phyloP scores from a whole-genome alignment of 176 grass and related monocot genomes.

The Hordeum vulgare region DNA sequence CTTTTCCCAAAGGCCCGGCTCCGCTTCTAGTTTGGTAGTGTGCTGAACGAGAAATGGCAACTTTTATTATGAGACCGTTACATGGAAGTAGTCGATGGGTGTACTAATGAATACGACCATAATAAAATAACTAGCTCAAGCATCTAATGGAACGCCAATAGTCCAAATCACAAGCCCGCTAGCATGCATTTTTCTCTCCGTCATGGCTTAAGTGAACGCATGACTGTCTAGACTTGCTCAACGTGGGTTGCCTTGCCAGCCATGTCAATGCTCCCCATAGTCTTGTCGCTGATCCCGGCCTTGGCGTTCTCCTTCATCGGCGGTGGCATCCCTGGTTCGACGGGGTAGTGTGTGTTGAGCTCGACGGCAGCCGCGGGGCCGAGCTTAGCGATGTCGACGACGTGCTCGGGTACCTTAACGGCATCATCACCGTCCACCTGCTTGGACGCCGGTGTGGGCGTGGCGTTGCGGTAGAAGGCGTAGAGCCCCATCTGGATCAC shows the following conservation, averaged over 20 bases:
- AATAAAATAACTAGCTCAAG: neutral
- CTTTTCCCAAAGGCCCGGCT: too few relatives aligned
- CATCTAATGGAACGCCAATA: neutral
- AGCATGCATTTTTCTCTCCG: neutral
- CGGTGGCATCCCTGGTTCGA: neutral
- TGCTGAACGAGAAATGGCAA: too few relatives aligned
- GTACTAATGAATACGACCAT: neutral
- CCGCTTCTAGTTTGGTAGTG: too few relatives aligned
- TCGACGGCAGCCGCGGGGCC: neutral
- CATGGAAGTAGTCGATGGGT: too few relatives aligned
- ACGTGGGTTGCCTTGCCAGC: neutral
- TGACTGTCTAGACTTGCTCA: neutral
- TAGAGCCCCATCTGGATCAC: constrained; percentile 60
- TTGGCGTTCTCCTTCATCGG: neutral
- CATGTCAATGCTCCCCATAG: neutral
- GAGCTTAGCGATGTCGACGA: constrained; percentile 22
- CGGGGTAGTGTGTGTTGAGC: neutral
- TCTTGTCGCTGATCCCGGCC: neutral
- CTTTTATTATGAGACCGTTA: too few relatives aligned
- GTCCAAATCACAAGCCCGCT: neutral
- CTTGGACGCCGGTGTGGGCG: neutral
- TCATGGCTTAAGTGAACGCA: neutral
- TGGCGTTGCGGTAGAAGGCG: constrained; percentile 18
- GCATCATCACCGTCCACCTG: neutral
- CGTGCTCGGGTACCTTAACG: constrained; percentile 18